phyloP scores from a whole-genome alignment of 768 basidiomycete species.

The Suillus tomentosus region DNA sequence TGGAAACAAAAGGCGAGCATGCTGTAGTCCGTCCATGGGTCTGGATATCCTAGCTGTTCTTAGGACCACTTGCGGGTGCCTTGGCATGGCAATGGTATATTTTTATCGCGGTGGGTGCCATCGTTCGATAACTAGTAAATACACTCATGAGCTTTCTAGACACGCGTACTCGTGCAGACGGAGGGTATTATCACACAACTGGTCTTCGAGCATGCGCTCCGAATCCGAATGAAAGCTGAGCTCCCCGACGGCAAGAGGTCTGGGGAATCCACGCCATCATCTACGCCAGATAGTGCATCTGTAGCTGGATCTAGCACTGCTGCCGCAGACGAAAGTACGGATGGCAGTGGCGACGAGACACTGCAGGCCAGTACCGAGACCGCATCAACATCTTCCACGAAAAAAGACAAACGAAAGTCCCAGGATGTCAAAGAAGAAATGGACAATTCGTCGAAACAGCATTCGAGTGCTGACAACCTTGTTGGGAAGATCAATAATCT shows the following conservation, averaged over 20 bases:
- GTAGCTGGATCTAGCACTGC: constrained; percentile 16
- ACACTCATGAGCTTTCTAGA: constrained; percentile 23
- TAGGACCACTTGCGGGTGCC: constrained; percentile 46
- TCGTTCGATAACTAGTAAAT: constrained; percentile 11
- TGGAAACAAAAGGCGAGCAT: constrained; percentile 53
- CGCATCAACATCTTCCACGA: background rate
- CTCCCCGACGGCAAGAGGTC: constrained; percentile 15
- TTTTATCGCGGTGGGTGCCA: constrained; percentile 32
- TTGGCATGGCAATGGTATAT: constrained; percentile 57
- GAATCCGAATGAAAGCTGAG: constrained; percentile 45
- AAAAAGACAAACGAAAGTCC: constrained; percentile 11
- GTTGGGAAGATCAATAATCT: constrained; percentile 80
- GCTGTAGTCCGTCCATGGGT: constrained; percentile 64
- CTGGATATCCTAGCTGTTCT: constrained; percentile 57
- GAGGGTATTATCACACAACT: constrained; percentile 57
- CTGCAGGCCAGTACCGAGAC: constrained; percentile 5
- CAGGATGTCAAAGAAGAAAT: constrained; percentile 6
- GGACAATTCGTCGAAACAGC: background rate
- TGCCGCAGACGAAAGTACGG: constrained; percentile 14
- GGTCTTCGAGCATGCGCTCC: constrained; percentile 58
- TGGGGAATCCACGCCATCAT: constrained; percentile 1
- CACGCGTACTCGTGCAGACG: constrained; percentile 46
- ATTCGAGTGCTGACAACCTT: constrained; percentile 44
- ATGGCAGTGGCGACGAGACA: constrained; percentile 11
- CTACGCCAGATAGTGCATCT: constrained; percentile 17